A percentile compares a stretch with the other conserved stretches of the same genome.
Evolutionary conservation across 306 rosid genomes (phyloP).

Genomic region (Geum urbanum): DNA sequence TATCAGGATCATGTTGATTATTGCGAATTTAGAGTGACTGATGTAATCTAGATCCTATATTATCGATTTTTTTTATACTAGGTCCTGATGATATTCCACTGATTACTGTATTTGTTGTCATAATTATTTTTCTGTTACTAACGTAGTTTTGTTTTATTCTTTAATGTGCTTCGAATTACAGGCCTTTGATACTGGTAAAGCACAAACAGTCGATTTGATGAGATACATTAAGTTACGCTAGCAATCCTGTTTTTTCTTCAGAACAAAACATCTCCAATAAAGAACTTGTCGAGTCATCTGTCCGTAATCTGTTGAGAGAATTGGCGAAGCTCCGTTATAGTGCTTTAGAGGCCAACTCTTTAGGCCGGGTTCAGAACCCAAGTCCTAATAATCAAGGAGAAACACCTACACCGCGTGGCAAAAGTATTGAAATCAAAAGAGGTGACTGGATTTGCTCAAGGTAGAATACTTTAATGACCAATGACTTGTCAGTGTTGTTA

Average conservation of each 20-base stretch:
- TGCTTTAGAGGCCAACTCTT: slow-evolving; percentile 42
- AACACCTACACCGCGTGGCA: slow-evolving; percentile 31
- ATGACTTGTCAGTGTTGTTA: neutral
- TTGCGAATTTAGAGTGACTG: neutral
- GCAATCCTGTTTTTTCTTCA: slow-evolving; percentile 43
- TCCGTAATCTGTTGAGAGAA: slow-evolving; percentile 60
- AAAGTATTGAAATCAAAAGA: slow-evolving; percentile 80
- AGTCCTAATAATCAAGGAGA: slow-evolving; percentile 42
- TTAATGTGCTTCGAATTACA: slow-evolving; percentile 13
- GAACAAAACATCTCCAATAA: slow-evolving; percentile 44
- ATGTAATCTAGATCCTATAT: neutral
- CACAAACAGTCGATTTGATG: slow-evolving; percentile 82
- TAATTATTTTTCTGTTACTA: neutral
- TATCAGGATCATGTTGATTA: neutral
- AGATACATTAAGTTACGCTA: slow-evolving; percentile 72
- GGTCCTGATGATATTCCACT: neutral
- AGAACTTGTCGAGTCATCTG: slow-evolving; percentile 63
- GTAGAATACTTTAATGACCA: slow-evolving; percentile 28
- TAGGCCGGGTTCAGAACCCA: slow-evolving; percentile 41
- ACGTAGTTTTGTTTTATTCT: neutral
- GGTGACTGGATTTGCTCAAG: slow-evolving; percentile 95
- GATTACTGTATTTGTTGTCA: neutral
- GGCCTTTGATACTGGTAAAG: slow-evolving; percentile 58
- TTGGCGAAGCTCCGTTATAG: slow-evolving; percentile 56
- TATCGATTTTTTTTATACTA: neutral